These are phyloP conservation scores for Acer yangbiense DNA, from an alignment of 345 rosid species.

Conservation along the genomic window DNA sequence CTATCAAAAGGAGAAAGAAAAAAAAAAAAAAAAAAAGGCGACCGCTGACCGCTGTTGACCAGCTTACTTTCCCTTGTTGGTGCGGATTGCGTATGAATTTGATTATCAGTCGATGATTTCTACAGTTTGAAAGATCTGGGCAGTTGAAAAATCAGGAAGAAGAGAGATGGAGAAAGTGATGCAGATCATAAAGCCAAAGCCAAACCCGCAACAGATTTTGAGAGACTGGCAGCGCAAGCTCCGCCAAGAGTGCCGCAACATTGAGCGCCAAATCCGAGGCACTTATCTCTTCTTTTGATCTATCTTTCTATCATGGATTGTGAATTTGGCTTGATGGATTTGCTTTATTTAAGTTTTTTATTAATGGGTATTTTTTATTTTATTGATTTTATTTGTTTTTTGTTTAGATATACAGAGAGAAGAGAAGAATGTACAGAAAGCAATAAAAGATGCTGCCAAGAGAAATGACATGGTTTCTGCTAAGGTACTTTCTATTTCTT, in stretches of 20 bases:
- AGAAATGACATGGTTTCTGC: conserved; percentile 90
- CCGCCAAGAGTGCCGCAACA: conserved; percentile 88
- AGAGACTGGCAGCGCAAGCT: conserved; percentile 94
- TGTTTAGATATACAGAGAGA: conserved; percentile 84
- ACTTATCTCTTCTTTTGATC: neutral
- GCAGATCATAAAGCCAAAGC: conserved; percentile 79
- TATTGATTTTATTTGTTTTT: neutral
- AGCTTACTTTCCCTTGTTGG: neutral
- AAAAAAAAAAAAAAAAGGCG: neutral
- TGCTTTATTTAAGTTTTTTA: neutral
- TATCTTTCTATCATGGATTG: neutral
- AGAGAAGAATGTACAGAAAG: conserved; percentile 84
- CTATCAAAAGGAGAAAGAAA: too few relatives aligned
- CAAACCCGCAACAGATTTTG: conserved; percentile 75
- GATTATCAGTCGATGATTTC: neutral
- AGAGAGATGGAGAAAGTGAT: conserved; percentile 71
- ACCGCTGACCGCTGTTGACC: neutral
- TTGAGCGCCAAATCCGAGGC: conserved; percentile 94
- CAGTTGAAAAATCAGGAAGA: neutral
- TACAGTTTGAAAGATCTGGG: conserved; percentile 11
- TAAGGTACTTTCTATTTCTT: conserved; percentile 47
- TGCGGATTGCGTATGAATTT: neutral
- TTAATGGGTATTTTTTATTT: conserved; percentile 5
- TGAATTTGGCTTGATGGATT: neutral
- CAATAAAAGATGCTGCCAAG: conserved; percentile 89